A percentile compares a stretch with the other conserved stretches of the same genome.
These are phyloP conservation scores for Mycena epipterygia DNA, from an alignment of 768 basidiomycete species.

Conservation along the genomic window DNA sequence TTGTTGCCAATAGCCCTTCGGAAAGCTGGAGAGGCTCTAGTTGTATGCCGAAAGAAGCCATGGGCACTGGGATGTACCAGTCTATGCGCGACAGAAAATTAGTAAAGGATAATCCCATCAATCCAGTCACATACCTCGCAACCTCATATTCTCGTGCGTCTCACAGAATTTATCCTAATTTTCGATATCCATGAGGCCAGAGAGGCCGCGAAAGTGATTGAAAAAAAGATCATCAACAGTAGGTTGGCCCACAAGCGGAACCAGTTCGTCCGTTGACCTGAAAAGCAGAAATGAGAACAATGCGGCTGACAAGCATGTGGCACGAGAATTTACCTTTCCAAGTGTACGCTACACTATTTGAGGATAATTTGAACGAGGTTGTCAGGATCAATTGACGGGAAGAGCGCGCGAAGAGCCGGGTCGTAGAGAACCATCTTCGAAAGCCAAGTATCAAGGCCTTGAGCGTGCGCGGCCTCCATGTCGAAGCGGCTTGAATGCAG, in stretches of 20 bases:
- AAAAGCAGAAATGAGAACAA: neutral
- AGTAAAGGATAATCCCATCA: neutral
- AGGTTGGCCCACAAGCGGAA: neutral
- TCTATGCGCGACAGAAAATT: neutral
- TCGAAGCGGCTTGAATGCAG: slow-evolving; percentile 1
- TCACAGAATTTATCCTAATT: neutral
- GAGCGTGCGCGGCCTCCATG: slow-evolving; percentile 23
- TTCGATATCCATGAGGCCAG: neutral
- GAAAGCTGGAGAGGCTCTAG: slow-evolving; percentile 9
- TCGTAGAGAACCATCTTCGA: neutral
- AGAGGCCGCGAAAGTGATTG: neutral
- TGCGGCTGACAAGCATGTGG: neutral
- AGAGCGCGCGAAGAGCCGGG: neutral
- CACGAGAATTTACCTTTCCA: neutral
- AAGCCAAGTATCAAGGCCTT: neutral
- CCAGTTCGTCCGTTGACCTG: neutral
- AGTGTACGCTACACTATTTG: neutral
- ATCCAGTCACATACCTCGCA: neutral
- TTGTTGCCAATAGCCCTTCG: slow-evolving; percentile 1
- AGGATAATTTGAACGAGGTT: neutral
- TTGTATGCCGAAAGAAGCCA: slow-evolving; percentile 1
- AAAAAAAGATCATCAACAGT: neutral
- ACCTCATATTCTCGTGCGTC: slow-evolving; percentile 1
- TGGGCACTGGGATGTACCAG: neutral
- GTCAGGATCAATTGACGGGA: neutral